Evolutionary conservation across 345 rosid genomes (phyloP), one percentile per base, ranked within the genome.

Genomic region (Arabidopsis arenosa): DNA sequence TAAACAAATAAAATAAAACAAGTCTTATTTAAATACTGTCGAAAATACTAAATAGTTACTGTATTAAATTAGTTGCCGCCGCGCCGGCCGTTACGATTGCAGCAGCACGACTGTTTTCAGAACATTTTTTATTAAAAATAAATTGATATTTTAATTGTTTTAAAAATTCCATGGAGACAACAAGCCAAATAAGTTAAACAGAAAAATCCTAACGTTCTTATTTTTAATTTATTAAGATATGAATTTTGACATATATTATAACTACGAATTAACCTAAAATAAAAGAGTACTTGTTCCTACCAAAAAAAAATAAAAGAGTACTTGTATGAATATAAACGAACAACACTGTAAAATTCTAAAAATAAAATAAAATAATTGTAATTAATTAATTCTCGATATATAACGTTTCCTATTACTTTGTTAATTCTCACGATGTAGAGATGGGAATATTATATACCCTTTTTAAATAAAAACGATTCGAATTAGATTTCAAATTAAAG

Each of bases 401-500:
- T 18, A 30, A 56, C 39, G 3, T 8, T 56, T 30, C 4, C 6
- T 30, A 15, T 49, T 21, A 23, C 0, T 45, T 9, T 33, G 14
- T 60, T 47, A 60, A 23, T 9, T 62, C 2, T 40, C 6, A 61
- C 60, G 37, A 53, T 63, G 63, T 41, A 64, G 77, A 54, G 33
- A 64, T 66, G 59, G 2, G 32, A 65, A 55, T 59, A 18, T 36
- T 11, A 35, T 57, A 63, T 10, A 18, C 10, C 6, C 21, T 66
- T 37, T 30, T 32, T 0, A 52, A 35, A 40, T 3, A 52, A 9
- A 63, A 1, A 74, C 1, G 1, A 21, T 44, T 55, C 52, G 73
- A 67, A 75, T 32, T 35, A 62, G 23, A 75, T 49, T 67, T 76
- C 73, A 59, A 78, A 71, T 45, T 78, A 78, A 78, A 78, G 81